Percentiles rank a stretch among this genome's conserved stretches.
These are phyloP conservation scores for Roridomyces roridus DNA, from an alignment of 768 basidiomycete genomes.

Conservation along the genomic window DNA sequence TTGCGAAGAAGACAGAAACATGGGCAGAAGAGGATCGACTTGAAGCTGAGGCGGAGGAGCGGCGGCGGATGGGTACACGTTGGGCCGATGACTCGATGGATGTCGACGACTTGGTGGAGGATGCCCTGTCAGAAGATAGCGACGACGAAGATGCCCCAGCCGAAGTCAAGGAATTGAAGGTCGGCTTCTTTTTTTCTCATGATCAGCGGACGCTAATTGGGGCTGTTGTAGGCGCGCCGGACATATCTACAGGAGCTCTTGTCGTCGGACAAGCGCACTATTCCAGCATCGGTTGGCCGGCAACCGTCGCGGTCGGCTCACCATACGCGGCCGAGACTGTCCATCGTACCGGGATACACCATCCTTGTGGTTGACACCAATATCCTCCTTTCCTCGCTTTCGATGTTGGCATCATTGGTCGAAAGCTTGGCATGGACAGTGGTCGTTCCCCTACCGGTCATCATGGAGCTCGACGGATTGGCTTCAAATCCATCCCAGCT, in stretches of 20 bases:
- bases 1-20: constrained; percentile 69
- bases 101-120: constrained; percentile 61
- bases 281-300: constrained; percentile 31
- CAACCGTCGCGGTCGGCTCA: constrained; percentile 36
- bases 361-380: constrained; percentile 95
- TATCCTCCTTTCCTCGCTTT: constrained; percentile 85
- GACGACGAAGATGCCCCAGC: constrained; percentile 72
- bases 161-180: constrained; percentile 84
- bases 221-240: constrained; percentile 64
- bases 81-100: constrained; percentile 79
- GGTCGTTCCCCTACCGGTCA: constrained; percentile 89
- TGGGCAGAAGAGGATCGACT: constrained; percentile 77
- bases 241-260: constrained; percentile 77
- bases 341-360: constrained; percentile 84
- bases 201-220: constrained; percentile 12
- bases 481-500: constrained; percentile 65
- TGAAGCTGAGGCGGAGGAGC: constrained; percentile 74
- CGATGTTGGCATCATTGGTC: constrained; percentile 74
- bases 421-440: constrained; percentile 87
- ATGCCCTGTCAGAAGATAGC: constrained; percentile 49
- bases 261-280: constrained; percentile 46
- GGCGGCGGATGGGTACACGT: constrained; percentile 61
- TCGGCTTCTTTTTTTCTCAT: constrained; percentile 35
- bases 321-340: constrained; percentile 47
- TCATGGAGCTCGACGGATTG: constrained; percentile 98